These are phyloP conservation scores for Athelia psychrophila DNA, from an alignment of 1,284 basidiomycete species.

Conservation along the genomic window DNA sequence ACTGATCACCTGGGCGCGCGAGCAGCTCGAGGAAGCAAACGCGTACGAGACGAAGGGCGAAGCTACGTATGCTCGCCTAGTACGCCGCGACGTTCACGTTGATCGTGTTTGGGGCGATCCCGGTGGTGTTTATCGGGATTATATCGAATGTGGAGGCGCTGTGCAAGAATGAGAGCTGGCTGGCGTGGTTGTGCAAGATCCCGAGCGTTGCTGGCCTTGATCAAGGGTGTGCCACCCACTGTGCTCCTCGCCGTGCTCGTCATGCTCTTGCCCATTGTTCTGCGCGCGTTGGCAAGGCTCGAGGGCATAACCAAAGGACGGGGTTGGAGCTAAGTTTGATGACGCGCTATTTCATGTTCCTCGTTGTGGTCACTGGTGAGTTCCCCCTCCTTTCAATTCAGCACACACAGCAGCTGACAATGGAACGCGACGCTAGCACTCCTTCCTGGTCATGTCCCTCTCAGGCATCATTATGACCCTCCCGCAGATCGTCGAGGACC, in stretches of 20 bases:
- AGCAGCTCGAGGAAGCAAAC: conserved; percentile 59
- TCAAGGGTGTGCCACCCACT: conserved; percentile 88
- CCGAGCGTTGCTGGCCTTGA: conserved; percentile 76
- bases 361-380: conserved; percentile 83
- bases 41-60: conserved; percentile 48
- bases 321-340: conserved; percentile 89
- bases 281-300: conserved; percentile 74
- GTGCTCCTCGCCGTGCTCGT: conserved; percentile 86
- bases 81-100: conserved; percentile 63
- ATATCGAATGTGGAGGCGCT: conserved; percentile 82
- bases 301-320: conserved; percentile 81
- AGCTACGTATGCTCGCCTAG: conserved; percentile 56
- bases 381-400: not conserved
- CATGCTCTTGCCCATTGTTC: conserved; percentile 86
- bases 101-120: conserved; percentile 71
- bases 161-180: conserved; percentile 62
- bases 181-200: conserved; percentile 81
- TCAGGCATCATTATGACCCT: conserved; percentile 80
- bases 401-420: not conserved
- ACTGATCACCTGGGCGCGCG: conserved; percentile 86
- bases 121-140: conserved; percentile 61
- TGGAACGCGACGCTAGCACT: conserved; percentile 59
- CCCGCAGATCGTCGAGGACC: conserved; percentile 55
- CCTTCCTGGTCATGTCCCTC: conserved; percentile 85
- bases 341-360: conserved; percentile 91